Base-by-base conservation (phyloP, 2,329 filamentous ascomycete species). In the Samsoniella hepiali region DNA sequence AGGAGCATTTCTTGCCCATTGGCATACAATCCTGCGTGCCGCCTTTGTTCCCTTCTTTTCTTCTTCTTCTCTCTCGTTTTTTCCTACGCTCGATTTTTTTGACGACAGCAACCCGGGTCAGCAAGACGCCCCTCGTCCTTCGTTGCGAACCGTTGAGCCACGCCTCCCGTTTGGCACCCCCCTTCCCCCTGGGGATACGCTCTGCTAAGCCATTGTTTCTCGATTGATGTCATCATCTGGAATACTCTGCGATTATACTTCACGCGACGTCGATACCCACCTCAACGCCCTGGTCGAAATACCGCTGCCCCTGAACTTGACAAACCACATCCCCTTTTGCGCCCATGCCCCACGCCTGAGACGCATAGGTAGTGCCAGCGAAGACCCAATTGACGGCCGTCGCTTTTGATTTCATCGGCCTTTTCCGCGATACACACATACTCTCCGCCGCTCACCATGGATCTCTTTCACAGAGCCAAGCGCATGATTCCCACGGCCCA, bases 381-480 rank as follows among this genome's bases (percentile, higher is more conserved):
- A 40, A 29, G 27, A 8, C 29, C 27, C 34, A 34, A n/a, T 34
- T 27, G 36, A 45, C 54, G 54, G 15, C 40, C 15, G 9, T 45
- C 29, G 40, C 29, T 34, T 45, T 34, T 17, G 29, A 32, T 34
- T 13, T 29, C 5, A 8, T 57, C 45, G 54, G 34, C 22, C 3
- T 9, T 34, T 17, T 44, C 40, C 15, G 36, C 40, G 27, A 34
- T 34, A 8, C 29, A 45, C 29, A 44, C 11, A 15, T 45, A 34
- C 34, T 9, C 17, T 22, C 15, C 32, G 32, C 36, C 44, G n/a
- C 22, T 58, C 61, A 65, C 68, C 73, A 87, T 86, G 84, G 84
- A 87, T 80, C 74, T 86, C 72, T 78, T 86, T 70, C 78, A 82
- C 70, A 82, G 84, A 72, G 82, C 82, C 67, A 79, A 79, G 66